Base-by-base conservation (phyloP, 345 rosid species). In the Cardiospermum halicacabum region DNA sequence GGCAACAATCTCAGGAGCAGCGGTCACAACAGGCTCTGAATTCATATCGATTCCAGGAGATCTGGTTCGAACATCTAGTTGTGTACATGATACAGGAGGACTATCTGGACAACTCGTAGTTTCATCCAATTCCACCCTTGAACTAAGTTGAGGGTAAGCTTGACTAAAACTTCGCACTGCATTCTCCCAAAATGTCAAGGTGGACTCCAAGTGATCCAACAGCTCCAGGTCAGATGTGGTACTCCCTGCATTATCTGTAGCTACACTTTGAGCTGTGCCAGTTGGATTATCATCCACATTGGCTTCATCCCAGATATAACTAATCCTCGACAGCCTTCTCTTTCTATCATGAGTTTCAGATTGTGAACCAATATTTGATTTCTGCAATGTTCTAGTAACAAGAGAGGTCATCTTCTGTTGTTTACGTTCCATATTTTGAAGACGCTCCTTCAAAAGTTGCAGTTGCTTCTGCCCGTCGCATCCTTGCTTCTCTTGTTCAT, bases 11-110 rank as follows among this genome's bases (percentile, higher is more conserved):
- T 77, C 92, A 0, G 73, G 42, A 51, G 62, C 67, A 67, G 36
- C 65, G 58, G 72, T 43, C 1, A 15, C 31, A 43, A 69, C 65
- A 15, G 91, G 98, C 77, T 82, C 93, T 11, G 83, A 78, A 61
- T 92, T 89, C 98, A 92, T 92, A 80, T 92, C 96, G 36, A 92
- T 87, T 53, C 79, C 71, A 26, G 92, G 86, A 13, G 95, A 80
- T 66, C 77, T 82, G 0, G 88, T 79, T 60, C 72, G 66, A 12
- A 56, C 61, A 40, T 85, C 92, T 27, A 84, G 75, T 50, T 84
- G 92, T 21, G 77, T 40, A 62, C 85, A 74, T 25, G 95, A 77
- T 76, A 75, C 66, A 43, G 73, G 78, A 40, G 88, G 85, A 72
- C 91, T 87, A 60, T 88, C 87, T 21, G 79, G 84, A 72, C 88